Conservation (phyloP, 2,329 filamentous ascomycete genomes). For the Beauveria asiatica region DNA sequence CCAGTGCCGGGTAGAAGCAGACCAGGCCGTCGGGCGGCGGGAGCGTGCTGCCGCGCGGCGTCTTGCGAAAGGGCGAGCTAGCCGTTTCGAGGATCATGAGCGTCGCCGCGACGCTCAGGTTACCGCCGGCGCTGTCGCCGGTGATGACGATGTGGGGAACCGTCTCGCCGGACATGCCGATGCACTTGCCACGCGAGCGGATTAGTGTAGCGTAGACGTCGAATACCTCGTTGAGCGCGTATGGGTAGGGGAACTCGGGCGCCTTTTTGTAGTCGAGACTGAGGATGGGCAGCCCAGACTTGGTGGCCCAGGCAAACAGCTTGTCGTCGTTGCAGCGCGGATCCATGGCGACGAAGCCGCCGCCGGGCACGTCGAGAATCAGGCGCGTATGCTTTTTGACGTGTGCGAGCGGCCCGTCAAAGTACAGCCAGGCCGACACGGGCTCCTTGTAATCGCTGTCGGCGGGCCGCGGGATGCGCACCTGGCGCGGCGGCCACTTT, state of each 20-base stretch:
- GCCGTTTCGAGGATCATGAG: constrained; percentile 83
- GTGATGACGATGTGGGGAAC: constrained; percentile 35
- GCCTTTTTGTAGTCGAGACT: constrained; percentile 73
- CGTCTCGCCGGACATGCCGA: constrained; percentile 33
- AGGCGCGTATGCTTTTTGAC: constrained; percentile 69
- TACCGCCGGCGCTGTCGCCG: constrained; percentile 42
- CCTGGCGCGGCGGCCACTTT: constrained; percentile 69
- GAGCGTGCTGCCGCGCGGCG: constrained; percentile 40
- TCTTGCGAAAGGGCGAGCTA: constrained; percentile 30
- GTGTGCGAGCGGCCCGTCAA: constrained; percentile 75
- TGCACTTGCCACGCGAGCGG: constrained; percentile 31
- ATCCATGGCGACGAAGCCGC: constrained; percentile 94
- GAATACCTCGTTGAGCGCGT: constrained; percentile 40
- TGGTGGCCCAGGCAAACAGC: constrained; percentile 83
- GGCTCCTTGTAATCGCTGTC: constrained; percentile 78
- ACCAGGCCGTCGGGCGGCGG: constrained; percentile 73
- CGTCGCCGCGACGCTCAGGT: constrained; percentile 56
- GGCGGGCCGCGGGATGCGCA: constrained; percentile 73
- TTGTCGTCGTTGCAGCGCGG: constrained; percentile 94
- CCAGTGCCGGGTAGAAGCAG: constrained; percentile 80
- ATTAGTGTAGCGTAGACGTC: constrained; percentile 35
- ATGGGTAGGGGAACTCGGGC: constrained; percentile 42
- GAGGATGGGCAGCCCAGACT: constrained; percentile 77
- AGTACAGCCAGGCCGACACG: constrained; percentile 85
- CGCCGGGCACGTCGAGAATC: constrained; percentile 84